phyloP scores from a whole-genome alignment of 441 rosid genomes.

The Capsella rubella region DNA sequence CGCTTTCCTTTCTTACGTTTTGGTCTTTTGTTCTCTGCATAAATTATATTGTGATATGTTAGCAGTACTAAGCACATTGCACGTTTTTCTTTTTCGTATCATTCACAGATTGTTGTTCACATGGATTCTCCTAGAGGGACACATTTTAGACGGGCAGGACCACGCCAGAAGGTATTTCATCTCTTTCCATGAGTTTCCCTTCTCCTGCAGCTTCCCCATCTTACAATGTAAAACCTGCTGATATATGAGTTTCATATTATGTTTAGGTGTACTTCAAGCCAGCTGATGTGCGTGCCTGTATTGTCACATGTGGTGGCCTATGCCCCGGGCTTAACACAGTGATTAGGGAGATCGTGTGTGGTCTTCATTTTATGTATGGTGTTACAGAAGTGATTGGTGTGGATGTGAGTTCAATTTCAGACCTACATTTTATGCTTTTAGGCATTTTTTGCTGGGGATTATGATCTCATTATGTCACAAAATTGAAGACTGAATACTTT shows the following conservation, averaged over 20 bases:
- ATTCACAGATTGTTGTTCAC: conserved; percentile 63
- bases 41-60: background rate
- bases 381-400: conserved; percentile 75
- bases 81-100: background rate
- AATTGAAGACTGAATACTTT: background rate
- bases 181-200: conserved; percentile 16
- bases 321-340: conserved; percentile 95
- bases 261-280: conserved; percentile 68
- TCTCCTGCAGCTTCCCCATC: background rate
- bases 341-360: conserved; percentile 89
- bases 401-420: conserved; percentile 55
- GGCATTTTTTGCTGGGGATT: background rate
- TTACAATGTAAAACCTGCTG: conserved; percentile 11
- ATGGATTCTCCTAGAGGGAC: conserved; percentile 66
- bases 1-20: background rate
- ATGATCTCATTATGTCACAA: conserved; percentile 1
- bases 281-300: conserved; percentile 84
- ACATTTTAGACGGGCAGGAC: conserved; percentile 80
- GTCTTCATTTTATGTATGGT: conserved; percentile 80
- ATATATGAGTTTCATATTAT: background rate
- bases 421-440: conserved; percentile 6
- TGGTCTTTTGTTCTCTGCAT: conserved; percentile 4
- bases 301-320: conserved; percentile 93
- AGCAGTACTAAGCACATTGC: background rate
- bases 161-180: conserved; percentile 63